Evolutionary conservation across 805 yeast genomes (phyloP).

Genomic region (Yarrowia alimentaria): DNA sequence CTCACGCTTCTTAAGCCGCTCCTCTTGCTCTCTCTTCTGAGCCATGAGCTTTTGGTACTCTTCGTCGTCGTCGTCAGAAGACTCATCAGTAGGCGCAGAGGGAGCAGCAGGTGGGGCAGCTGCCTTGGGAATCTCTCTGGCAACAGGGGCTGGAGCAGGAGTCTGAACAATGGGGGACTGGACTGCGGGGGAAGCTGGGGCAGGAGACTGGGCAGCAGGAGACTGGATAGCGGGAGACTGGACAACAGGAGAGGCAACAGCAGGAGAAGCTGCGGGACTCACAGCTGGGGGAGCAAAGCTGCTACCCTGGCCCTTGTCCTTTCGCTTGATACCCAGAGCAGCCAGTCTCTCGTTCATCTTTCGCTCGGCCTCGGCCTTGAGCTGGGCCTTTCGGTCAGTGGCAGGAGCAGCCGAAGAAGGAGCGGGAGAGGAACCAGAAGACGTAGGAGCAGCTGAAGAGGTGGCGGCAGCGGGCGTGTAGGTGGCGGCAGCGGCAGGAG

Average conservation of each 20-base stretch:
- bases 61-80: conserved; percentile 40
- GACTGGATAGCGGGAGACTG: conserved; percentile 29
- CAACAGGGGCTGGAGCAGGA: conserved; percentile 26
- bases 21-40: conserved; percentile 34
- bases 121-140: conserved; percentile 23
- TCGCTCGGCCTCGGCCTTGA: conserved; percentile 76
- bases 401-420: conserved; percentile 40
- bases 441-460: conserved; percentile 17
- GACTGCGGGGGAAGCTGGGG: conserved; percentile 28
- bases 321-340: conserved; percentile 61
- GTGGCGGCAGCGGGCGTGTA: conserved; percentile 8
- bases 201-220: conserved; percentile 18
- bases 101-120: conserved; percentile 28
- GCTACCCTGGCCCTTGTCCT: conserved; percentile 31
- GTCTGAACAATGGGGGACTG: conserved; percentile 24
- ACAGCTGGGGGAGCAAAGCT: conserved; percentile 33
- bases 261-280: conserved; percentile 23
- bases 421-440: conserved; percentile 8
- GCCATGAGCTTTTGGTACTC: conserved; percentile 41
- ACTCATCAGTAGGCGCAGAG: conserved; percentile 7
- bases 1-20: conserved; percentile 32
- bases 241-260: conserved; percentile 21
- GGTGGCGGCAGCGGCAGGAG: conserved; percentile 21
- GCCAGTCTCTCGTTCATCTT: conserved; percentile 85
- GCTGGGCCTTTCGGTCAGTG: conserved; percentile 72